Base-by-base conservation (phyloP, 768 basidiomycete genomes). In the Calocera viscosa region DNA sequence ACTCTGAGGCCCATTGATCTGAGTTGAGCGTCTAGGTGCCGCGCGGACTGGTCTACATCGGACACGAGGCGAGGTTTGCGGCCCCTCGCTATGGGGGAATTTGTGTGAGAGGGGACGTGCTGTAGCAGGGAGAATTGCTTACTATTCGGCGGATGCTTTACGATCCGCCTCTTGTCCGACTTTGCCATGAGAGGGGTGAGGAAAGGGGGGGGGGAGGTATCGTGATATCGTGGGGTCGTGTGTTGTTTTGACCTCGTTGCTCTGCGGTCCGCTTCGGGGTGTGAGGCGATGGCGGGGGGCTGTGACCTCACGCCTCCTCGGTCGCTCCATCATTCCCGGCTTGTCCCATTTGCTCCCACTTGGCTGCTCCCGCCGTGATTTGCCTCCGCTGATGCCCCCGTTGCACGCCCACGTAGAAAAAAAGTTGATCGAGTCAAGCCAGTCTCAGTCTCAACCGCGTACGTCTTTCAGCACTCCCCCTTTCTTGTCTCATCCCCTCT, bases 11-110 rank as follows among this genome's bases (percentile, higher is more conserved):
- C 53, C 53, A 60, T 60, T 32, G 49, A 40, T 33, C 22, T 24
- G 2, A 64, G 47, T 0, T 63, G 28, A 33, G 28, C 49, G 24
- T 26, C 7, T 32, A 60, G 17, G 16, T 30, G 32, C 30, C 38
- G 19, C 14, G 67, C 40, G 33, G 67, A 39, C 41, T 35, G n/a
- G n/a, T 17, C 34, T n/a, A 60, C 53, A 30, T 60, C 53, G 53
- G 53, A 60, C 53, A 60, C 53, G 16, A 60, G 53, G 30, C 53
- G 53, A 26, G 53, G 53, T 32, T 60, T 60, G 26, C 53, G 53
- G 26, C 53, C 53, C 30, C 53, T 11, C 14, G 49, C 41, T 33
- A 14, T 26, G 8, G 0, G 24, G 5, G 41, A 65, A 38, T 26
- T 41, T 40, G 17, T 19, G 19, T 43, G 67, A 11, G 17, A 70